Percentiles rank a stretch among this genome's conserved stretches.
These are phyloP conservation scores for Eucalyptus paniculata DNA, from an alignment of 345 rosid genomes.

Conservation along the genomic window DNA sequence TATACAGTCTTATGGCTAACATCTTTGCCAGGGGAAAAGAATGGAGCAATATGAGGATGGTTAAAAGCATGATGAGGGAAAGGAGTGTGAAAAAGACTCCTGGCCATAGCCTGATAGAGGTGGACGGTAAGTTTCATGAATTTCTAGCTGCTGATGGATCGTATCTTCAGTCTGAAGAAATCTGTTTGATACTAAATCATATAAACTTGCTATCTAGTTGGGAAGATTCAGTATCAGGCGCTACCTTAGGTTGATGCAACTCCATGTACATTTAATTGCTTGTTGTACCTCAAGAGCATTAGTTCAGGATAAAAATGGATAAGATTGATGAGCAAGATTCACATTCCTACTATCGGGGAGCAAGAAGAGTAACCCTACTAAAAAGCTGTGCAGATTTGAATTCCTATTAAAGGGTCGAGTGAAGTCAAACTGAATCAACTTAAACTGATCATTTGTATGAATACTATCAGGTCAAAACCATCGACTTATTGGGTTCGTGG, in stretches of 20 bases:
- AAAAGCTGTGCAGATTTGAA: background rate
- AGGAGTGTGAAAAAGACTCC: conserved; percentile 19
- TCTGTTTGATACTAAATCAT: conserved; percentile 1
- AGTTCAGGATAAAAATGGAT: background rate
- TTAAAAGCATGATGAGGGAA: conserved; percentile 20
- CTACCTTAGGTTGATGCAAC: background rate
- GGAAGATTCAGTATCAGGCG: background rate
- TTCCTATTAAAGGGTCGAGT: background rate
- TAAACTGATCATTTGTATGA: background rate
- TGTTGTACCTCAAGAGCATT: background rate
- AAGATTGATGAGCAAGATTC: background rate
- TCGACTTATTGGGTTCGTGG: background rate
- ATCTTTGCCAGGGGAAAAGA: conserved; percentile 7
- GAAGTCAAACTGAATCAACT: background rate
- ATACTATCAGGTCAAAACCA: background rate
- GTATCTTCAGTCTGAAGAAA: conserved; percentile 3
- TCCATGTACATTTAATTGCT: background rate
- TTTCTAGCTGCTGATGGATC: conserved; percentile 20
- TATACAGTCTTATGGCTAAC: conserved; percentile 11
- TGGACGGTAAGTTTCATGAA: conserved; percentile 17
- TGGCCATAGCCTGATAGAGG: conserved; percentile 25
- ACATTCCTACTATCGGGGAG: background rate
- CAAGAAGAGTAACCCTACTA: background rate
- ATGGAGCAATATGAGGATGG: conserved; percentile 15
- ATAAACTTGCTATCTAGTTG: background rate